phyloP scores from a whole-genome alignment of 1,139 yeast genomes.

The Debaryomyces sp. region DNA sequence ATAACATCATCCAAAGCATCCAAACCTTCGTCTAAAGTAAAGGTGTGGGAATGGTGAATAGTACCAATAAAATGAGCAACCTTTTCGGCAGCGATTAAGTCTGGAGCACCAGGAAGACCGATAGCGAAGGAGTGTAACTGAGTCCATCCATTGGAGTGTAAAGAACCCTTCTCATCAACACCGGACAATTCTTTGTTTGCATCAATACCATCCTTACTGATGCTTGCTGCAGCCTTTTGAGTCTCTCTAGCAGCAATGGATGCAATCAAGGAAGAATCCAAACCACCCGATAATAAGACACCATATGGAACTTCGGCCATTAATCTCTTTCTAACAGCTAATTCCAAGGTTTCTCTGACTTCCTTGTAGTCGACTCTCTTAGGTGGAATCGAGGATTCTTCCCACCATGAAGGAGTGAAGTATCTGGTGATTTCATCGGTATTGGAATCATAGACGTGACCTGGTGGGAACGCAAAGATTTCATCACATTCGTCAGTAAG shows the following conservation, averaged over 20 bases:
- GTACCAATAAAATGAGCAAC: conserved; percentile 96
- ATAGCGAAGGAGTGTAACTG: conserved; percentile 94
- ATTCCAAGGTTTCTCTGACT: conserved; percentile 81
- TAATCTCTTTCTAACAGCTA: conserved; percentile 96
- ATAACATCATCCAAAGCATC: conserved; percentile 95
- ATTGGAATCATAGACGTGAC: conserved; percentile 91
- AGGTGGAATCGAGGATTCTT: conserved; percentile 70
- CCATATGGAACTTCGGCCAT: conserved; percentile 99
- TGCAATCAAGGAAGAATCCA: conserved; percentile 95
- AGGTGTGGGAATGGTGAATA: conserved; percentile 96
- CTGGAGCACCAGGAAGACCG: conserved; percentile 98
- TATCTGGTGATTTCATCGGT: conserved; percentile 86
- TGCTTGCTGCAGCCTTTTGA: conserved; percentile 65
- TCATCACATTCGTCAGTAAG: conserved; percentile 92
- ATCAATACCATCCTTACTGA: conserved; percentile 49
- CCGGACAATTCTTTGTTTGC: conserved; percentile 77
- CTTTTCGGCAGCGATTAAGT: conserved; percentile 91
- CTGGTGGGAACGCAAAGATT: conserved; percentile 96
- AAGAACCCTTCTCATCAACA: conserved; percentile 83
- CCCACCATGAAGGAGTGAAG: conserved; percentile 95
- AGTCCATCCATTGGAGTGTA: conserved; percentile 80
- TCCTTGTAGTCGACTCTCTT: conserved; percentile 69
- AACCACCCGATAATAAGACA: conserved; percentile 93
- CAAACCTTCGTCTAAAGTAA: conserved; percentile 93
- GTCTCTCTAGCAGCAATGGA: conserved; percentile 97